Base-by-base conservation (phyloP, 2,329 filamentous ascomycete species). In the Cytospora chrysosperma region DNA sequence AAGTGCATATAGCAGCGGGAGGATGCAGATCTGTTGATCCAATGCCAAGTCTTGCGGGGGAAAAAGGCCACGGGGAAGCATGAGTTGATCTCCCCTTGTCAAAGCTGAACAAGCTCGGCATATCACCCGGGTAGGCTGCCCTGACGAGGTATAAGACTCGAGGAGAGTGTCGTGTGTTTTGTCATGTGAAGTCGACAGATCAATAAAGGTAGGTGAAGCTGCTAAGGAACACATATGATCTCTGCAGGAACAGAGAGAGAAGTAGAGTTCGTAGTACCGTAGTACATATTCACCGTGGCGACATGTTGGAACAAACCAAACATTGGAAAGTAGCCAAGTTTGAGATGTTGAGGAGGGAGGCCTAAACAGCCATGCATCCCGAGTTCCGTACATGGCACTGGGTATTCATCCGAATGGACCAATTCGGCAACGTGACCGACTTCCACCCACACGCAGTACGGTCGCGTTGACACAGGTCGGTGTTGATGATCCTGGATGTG, bases 341-440 rank as follows among this genome's bases (percentile, higher is more conserved):
- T n/a, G n/a, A n/a, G n/a, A n/a, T n/a, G n/a, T n/a, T n/a, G n/a
- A n/a, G n/a, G n/a, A n/a, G n/a, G n/a, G n/a, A n/a, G n/a, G n/a
- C n/a, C n/a, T n/a, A n/a, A n/a, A n/a, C n/a, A n/a, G n/a, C n/a
- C n/a, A 30, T 30, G 17, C 32, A 40, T 50, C 49, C 57, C 32
- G 57, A 49, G 26, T 40, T 17, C 49, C 49, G 57, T 26, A 47
- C n/a, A n/a, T n/a, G n/a, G n/a, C n/a, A n/a, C n/a, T n/a, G 10
- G 21, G 27, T 32, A 13, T n/a, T 19, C 21, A 19, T 34, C 28
- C 54, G 28, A 26, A 28, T 4, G 19, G 7, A 37, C 32, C 56
- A 24, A 32, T 52, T 32, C 49, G 51, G 58, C 50, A 54, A 60
- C 40, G 58, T 53, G 58, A 60, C 58, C 58, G 58, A 60, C 58